Percentiles rank a stretch among this genome's conserved stretches.
Evolutionary conservation across 306 rosid species (phyloP).

Genomic region (Sicyos baderoa): DNA sequence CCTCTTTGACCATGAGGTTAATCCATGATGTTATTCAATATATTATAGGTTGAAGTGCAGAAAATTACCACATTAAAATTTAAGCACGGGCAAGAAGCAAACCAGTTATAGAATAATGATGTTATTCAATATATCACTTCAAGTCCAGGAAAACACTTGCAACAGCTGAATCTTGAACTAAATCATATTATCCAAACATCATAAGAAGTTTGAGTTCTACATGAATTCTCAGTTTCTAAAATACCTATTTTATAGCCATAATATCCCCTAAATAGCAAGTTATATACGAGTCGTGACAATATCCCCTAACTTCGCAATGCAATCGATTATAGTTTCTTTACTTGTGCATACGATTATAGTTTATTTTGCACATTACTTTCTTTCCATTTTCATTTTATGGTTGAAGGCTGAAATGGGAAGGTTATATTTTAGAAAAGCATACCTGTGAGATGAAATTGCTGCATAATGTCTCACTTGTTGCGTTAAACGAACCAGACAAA

Average conservation of each 20-base stretch:
- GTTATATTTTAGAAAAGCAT: background rate
- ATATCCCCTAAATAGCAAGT: background rate
- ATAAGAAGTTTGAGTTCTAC: background rate
- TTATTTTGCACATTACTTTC: background rate
- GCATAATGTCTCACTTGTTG: conserved; percentile 41
- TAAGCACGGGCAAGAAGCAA: background rate
- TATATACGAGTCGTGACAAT: background rate
- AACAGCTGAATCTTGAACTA: background rate
- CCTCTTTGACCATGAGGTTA: no score
- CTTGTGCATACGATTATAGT: background rate
- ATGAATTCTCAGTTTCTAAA: background rate
- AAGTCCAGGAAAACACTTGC: background rate
- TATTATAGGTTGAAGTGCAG: background rate
- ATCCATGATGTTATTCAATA: background rate
- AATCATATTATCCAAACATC: background rate
- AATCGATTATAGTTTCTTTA: background rate
- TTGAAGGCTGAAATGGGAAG: background rate
- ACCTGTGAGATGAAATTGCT: conserved; percentile 57
- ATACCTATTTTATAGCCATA: background rate
- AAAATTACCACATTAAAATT: background rate
- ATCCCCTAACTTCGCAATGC: background rate
- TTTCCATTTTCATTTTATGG: background rate
- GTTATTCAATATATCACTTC: background rate
- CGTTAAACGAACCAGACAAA: conserved; percentile 32
- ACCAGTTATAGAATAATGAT: background rate